Evolutionary conservation across 2,329 filamentous ascomycete genomes (phyloP).

Genomic region (Blumeriella jaapii): DNA sequence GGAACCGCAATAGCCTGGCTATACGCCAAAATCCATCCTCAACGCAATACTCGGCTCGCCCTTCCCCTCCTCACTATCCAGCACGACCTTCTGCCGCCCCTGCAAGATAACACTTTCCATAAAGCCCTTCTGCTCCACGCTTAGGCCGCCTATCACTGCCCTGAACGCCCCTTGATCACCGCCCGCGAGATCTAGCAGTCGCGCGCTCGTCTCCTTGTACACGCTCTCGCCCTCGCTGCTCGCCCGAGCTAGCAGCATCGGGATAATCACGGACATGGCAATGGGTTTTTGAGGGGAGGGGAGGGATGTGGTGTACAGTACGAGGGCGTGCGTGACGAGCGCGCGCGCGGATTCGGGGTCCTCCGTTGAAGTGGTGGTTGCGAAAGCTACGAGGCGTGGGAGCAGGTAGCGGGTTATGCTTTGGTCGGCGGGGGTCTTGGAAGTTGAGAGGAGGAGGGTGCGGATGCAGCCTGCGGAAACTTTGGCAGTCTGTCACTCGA

Average conservation of each 20-base stretch:
- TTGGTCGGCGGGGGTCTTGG: constrained; percentile 54
- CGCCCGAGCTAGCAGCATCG: constrained; percentile 63
- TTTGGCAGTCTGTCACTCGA: constrained; percentile 55
- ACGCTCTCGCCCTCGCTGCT: constrained; percentile 45
- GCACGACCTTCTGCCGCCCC: constrained; percentile 33
- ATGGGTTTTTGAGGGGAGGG: constrained; percentile 37
- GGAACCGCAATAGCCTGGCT: not conserved
- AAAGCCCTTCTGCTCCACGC: constrained; percentile 56
- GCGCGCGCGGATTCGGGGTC: constrained; percentile 68
- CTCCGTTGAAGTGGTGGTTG: constrained; percentile 56
- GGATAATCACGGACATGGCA: constrained; percentile 66
- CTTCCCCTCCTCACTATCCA: constrained; percentile 31
- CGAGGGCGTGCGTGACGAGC: constrained; percentile 63
- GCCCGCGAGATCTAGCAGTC: constrained; percentile 72
- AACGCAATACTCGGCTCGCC: constrained; percentile 76
- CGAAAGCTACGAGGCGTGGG: constrained; percentile 65
- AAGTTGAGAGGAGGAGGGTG: constrained; percentile 61
- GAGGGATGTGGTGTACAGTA: constrained; percentile 50
- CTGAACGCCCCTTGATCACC: constrained; percentile 64
- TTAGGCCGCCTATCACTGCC: constrained; percentile 60
- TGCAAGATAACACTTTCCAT: constrained; percentile 72
- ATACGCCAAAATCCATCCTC: constrained; percentile 76
- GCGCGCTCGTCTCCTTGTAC: constrained; percentile 62
- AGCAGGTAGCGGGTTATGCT: constrained; percentile 64
- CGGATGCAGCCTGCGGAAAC: constrained; percentile 85